phyloP scores from a whole-genome alignment of 768 basidiomycete species.

The Tulasnella sp. region DNA sequence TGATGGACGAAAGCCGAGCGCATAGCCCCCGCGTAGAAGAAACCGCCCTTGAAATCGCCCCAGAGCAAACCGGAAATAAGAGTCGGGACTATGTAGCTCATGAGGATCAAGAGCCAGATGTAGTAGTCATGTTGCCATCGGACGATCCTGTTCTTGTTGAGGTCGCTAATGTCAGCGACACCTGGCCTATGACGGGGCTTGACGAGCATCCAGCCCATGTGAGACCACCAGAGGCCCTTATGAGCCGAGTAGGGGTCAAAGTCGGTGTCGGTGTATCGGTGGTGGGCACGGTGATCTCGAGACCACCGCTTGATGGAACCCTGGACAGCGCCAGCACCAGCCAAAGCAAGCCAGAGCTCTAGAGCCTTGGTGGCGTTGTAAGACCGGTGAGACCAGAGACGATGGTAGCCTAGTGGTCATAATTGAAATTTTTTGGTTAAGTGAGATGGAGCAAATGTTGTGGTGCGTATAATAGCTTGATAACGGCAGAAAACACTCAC shows the following conservation, averaged over 20 bases:
- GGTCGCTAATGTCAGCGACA: conserved; percentile 85
- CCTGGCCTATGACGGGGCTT: conserved; percentile 89
- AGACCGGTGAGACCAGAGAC: conserved; percentile 94
- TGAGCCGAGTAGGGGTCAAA: conserved; percentile 96
- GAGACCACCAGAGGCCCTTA: conserved; percentile 83
- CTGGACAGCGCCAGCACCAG: conserved; percentile 91
- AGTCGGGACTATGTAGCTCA: conserved; percentile 76
- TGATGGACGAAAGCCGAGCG: conserved; percentile 87
- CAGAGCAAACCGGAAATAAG: conserved; percentile 76
- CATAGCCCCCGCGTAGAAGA: conserved; percentile 78
- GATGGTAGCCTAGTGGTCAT: conserved; percentile 74
- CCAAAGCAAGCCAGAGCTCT: conserved; percentile 80
- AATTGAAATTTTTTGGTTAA: conserved; percentile 31
- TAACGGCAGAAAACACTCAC: conserved; percentile 1
- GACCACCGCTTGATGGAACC: conserved; percentile 99
- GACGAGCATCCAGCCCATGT: conserved; percentile 91
- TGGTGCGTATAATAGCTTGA: not conserved
- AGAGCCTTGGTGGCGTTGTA: conserved; percentile 90
- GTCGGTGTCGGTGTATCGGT: conserved; percentile 95
- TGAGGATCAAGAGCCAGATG: conserved; percentile 64
- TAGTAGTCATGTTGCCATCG: conserved; percentile 89
- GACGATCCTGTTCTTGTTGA: conserved; percentile 77
- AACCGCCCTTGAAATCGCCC: conserved; percentile 87
- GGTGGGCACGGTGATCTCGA: conserved; percentile 95
- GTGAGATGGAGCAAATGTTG: conserved; percentile 23